These are phyloP conservation scores for Chlorella sorokiniana DNA, from an alignment of 139 green algal genomes.

Conservation along the genomic window DNA sequence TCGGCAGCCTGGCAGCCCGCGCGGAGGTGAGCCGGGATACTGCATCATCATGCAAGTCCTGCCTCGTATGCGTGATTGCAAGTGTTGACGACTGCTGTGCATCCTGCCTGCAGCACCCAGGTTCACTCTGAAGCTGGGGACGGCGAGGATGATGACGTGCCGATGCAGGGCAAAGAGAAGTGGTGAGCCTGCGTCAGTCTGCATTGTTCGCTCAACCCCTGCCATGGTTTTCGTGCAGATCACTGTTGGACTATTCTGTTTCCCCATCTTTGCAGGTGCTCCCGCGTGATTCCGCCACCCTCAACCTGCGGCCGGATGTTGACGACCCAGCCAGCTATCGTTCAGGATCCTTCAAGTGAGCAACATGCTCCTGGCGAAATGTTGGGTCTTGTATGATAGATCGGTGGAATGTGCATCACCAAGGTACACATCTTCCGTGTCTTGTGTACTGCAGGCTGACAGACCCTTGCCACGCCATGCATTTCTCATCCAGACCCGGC, in stretches of 20 bases:
- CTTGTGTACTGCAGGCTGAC: not conserved
- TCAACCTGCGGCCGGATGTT: conserved; percentile 21
- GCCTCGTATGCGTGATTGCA: not conserved
- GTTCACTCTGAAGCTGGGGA: not conserved
- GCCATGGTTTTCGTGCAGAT: not conserved
- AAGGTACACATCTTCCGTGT: not conserved
- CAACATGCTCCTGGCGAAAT: too few relatives aligned
- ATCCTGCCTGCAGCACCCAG: not conserved
- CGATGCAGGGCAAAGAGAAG: not conserved
- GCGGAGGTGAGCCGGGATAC: not conserved
- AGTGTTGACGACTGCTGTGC: not conserved
- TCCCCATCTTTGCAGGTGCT: not conserved
- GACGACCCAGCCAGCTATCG: not conserved
- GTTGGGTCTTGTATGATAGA: not conserved
- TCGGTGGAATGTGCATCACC: not conserved
- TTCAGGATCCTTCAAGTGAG: conserved; percentile 24
- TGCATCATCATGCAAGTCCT: not conserved
- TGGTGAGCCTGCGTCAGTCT: not conserved
- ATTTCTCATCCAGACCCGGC: not conserved
- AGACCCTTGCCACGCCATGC: conserved; percentile 16
- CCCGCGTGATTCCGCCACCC: not conserved
- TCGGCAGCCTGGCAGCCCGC: not conserved
- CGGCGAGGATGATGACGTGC: not conserved
- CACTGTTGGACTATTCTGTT: too few relatives aligned
- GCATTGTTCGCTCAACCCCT: not conserved